Percentiles rank a stretch among this genome's conserved stretches.
Evolutionary conservation across 2,329 filamentous ascomycete species (phyloP).

Genomic region (Trichoderma endophyticum): DNA sequence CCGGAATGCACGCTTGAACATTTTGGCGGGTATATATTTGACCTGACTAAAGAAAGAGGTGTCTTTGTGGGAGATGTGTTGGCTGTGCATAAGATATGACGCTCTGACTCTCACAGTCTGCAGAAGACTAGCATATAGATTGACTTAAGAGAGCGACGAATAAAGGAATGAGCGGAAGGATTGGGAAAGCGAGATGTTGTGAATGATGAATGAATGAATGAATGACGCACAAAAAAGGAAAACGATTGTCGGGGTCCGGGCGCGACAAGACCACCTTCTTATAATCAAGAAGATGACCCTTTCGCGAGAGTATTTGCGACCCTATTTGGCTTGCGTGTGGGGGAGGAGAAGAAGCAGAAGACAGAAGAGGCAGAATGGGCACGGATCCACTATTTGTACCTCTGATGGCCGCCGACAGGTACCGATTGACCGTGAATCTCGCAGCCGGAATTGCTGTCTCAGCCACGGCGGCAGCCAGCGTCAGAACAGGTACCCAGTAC

Average conservation of each 20-base stretch:
- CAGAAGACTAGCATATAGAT: neutral
- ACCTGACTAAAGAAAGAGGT: slow-evolving; percentile 27
- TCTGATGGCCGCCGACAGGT: neutral
- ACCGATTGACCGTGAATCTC: slow-evolving; percentile 15
- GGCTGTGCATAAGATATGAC: neutral
- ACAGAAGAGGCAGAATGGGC: slow-evolving; percentile 34
- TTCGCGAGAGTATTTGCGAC: slow-evolving; percentile 54
- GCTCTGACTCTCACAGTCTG: neutral
- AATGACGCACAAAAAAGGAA: slow-evolving; percentile 36
- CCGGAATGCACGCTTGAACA: slow-evolving; percentile 92
- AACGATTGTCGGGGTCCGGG: slow-evolving; percentile 51
- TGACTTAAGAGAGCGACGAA: slow-evolving; percentile 47
- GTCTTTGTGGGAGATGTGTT: slow-evolving; percentile 12
- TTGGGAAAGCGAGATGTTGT: slow-evolving; percentile 19
- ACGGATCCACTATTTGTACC: slow-evolving; percentile 25
- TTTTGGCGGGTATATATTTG: slow-evolving; percentile 41
- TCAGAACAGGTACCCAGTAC: slow-evolving; percentile 12
- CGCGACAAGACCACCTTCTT: slow-evolving; percentile 47
- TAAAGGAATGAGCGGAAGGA: slow-evolving; percentile 45
- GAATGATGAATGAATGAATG: slow-evolving; percentile 15
- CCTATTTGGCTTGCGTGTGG: slow-evolving; percentile 55
- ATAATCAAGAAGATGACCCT: slow-evolving; percentile 49
- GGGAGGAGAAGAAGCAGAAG: slow-evolving; percentile 39
- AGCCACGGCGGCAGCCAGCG: slow-evolving; percentile 11
- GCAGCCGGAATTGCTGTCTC: slow-evolving; percentile 12